Conservation (phyloP, 2,329 filamentous ascomycete species). For the Emmonsia crescens region DNA sequence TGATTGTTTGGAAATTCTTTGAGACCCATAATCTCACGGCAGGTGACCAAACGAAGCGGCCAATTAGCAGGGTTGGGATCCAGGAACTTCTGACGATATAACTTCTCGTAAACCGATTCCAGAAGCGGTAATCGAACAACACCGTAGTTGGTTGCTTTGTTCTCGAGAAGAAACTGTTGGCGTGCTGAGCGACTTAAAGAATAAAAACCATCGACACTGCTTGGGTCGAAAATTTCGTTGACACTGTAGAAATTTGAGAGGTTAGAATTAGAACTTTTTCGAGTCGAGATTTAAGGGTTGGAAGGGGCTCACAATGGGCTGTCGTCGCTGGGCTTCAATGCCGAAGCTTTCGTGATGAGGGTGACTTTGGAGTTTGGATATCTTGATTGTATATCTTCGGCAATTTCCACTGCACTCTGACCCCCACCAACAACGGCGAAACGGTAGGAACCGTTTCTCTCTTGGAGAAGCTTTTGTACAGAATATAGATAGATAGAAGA, state of each 20-base stretch:
- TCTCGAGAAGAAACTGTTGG: slow-evolving; percentile 50
- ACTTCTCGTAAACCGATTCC: slow-evolving; percentile 73
- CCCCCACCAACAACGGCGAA: slow-evolving; percentile 82
- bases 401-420: slow-evolving; percentile 92
- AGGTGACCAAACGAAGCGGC: slow-evolving; percentile 69
- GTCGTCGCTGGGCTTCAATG: slow-evolving; percentile 83
- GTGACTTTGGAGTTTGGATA: slow-evolving; percentile 73
- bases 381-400: slow-evolving; percentile 69
- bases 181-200: slow-evolving; percentile 54
- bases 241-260: slow-evolving; percentile 45
- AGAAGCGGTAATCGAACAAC: slow-evolving; percentile 87
- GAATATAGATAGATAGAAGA: slow-evolving; percentile 67
- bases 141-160: slow-evolving; percentile 84
- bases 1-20: slow-evolving; percentile 37
- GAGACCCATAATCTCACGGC: slow-evolving; percentile 55
- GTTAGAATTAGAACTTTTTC: not conserved
- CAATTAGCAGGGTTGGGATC: slow-evolving; percentile 60
- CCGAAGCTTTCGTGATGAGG: slow-evolving; percentile 71
- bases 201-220: slow-evolving; percentile 68
- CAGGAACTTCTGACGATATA: slow-evolving; percentile 74
- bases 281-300: not conserved
- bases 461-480: slow-evolving; percentile 28
- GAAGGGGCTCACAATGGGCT: slow-evolving; percentile 71
- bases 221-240: slow-evolving; percentile 92
- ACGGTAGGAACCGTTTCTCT: slow-evolving; percentile 43